Evolutionary conservation across 352 stramenopile species (phyloP), one percentile per base, ranked within the genome.

Genomic region (Globisporangium ultimum): DNA sequence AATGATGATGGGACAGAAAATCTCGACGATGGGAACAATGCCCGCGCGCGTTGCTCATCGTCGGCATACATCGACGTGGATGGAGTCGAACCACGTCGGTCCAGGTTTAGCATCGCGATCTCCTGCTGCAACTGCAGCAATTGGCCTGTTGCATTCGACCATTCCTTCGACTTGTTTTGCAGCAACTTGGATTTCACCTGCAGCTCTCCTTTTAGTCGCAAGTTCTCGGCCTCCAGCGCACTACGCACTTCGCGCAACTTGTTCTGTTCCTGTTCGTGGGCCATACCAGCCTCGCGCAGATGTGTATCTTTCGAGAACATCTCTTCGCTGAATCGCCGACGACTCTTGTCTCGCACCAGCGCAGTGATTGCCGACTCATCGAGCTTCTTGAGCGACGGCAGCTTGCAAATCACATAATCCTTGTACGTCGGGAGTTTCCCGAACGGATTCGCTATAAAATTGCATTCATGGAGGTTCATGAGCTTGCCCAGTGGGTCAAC

Each of bases 101-200:
- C 77, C 0, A 91, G 60, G 63, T 89, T 88, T 34, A 93, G 68
- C 83, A 94, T 91, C 11, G 83, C 83, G 20, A 94, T 61, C 55
- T 93, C 85, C 61, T 94, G 80, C 48, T 94, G 81, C 28, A 93
- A 60, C 59, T 91, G 78, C 4, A 92, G 58, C 17, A 94, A 67
- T 49, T 91, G 79, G 24, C 89, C 76, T 0, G 81, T 94, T 8
- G 85, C 85, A 36, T 63, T 87, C 0, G 85, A 92, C 85, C 83
- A 94, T 11, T 83, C 85, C 43, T 80, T 82, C 2, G 83, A 91
- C 52, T 94, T 94, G 54, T 94, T 94, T 36, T 86, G 78, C 17
- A 94, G 54, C 18, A 94, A 61, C 60, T 91, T 88, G 10, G 80
- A 89, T 63, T 94, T 94, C 49, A 93, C 70, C 36, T 91, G 71